Base-by-base conservation (phyloP, 345 rosid genomes). In the Linum tenue region DNA sequence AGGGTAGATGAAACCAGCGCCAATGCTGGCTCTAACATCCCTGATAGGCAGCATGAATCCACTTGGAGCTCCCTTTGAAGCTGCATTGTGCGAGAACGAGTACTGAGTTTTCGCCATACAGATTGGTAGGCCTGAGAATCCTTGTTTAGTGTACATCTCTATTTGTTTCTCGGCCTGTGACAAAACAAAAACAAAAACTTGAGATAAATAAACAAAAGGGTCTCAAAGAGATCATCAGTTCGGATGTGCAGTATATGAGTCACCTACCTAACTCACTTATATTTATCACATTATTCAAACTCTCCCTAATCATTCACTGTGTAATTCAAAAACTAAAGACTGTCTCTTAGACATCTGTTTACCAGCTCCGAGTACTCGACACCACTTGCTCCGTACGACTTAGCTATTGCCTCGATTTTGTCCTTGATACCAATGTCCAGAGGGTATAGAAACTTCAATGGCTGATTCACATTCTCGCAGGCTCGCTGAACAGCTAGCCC, bases 81-180 rank as follows among this genome's bases (percentile, higher is more conserved):
- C 70, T 6, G 95, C 96, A 56, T 82, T 83, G 69, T 94, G 81
- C 0, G 99, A 94, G 69, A 94, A 94, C 5, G 99, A 94, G 64
- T 94, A 94, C 68, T 90, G 99, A 14, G 99, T 94, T 74, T 91
- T 94, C 0, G 99, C 95, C 99, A 94, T 94, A 79, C 99, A 90
- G 73, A 94, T 88, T n/a, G 99, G 99, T 40, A 94, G 85, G 60
- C 76, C 82, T 8, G 91, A 80, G 78, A 94, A 94, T 16, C 99
- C 97, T 81, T 90, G 99, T 62, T 41, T 72, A 70, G 78, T 88
- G 78, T 90, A 94, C 89, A 94, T 85, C 85, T 90, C 96, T 70
- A 94, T 88, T 75, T 94, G 96, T 67, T 84, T 94, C 84, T 90
- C 96, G 11, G 99, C 99, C 99, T 94, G 83, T 35, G 14, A 48